Percentiles rank a stretch among this genome's conserved stretches.
phyloP scores from a whole-genome alignment of 192 early-diverging fungal species.

The Podochytrium sp. region DNA sequence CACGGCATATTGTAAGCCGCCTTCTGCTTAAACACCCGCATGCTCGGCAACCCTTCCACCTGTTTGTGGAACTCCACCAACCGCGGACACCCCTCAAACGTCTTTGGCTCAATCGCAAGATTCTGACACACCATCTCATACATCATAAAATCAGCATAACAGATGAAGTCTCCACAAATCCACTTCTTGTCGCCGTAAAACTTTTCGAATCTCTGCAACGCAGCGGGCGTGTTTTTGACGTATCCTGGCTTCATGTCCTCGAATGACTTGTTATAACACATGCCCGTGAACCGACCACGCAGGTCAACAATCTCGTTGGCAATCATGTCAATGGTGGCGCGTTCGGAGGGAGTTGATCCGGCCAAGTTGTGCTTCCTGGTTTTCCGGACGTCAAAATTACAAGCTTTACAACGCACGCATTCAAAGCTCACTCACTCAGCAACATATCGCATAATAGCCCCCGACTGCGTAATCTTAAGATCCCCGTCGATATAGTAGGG shows the following conservation, averaged over 20 bases:
- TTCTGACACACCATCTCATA: background rate
- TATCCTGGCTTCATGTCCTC: background rate
- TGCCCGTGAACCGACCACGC: background rate
- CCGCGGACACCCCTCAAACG: background rate
- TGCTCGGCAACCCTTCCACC: background rate
- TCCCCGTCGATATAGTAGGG: background rate
- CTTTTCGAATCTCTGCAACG: background rate
- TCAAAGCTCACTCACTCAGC: conserved; percentile 1
- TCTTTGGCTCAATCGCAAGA: background rate
- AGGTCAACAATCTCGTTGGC: background rate
- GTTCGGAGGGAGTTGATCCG: background rate
- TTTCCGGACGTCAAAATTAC: too few species aligned
- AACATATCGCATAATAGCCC: background rate
- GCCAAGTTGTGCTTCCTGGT: background rate
- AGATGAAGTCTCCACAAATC: background rate
- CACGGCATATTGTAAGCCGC: background rate
- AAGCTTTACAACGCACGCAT: too few species aligned
- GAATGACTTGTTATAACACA: background rate
- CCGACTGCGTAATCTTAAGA: background rate
- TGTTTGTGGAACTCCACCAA: background rate
- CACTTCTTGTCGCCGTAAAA: background rate
- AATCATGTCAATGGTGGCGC: conserved; percentile 1
- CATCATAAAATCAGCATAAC: background rate
- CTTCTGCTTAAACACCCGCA: background rate
- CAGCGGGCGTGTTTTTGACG: background rate